Base-by-base conservation (phyloP, 306 rosid species). In the Ochetophila trinervis region DNA sequence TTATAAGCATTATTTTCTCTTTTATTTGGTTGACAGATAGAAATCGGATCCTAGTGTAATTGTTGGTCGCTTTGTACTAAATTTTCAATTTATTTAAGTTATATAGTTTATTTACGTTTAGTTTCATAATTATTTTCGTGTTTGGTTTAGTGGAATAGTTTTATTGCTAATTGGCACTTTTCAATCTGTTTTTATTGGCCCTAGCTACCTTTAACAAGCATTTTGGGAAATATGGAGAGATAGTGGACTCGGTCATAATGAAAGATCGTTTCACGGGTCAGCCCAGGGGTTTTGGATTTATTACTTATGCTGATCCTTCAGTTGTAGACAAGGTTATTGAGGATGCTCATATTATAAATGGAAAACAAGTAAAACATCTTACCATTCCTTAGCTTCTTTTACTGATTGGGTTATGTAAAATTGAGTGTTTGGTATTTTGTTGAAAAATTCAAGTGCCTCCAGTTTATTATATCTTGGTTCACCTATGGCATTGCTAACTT, bases 181-280 rank as follows among this genome's bases (percentile, higher is more conserved):
- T 10, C 47, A 5, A 23, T 23, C 10, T 48, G n/a, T 69, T 37
- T 34, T 50, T 3, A 21, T 56, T 27, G 36, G 47, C 23, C 45
- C 24, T 63, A 92, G 98, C 88, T 19, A 74, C 87, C 5, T 92
- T 89, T 63, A 82, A 88, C 20, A 85, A 84, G 77, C 91, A 92
- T 77, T 92, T 92, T 34, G 96, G 91, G 68, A 87, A 77, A 37
- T 92, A 89, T 63, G 98, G 98, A 54, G 95, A 89, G 82, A 89
- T 92, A 50, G 89, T 83, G 13, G 98, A 92, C 69, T 87, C 96
- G 1, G 96, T 92, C 48, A 92, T 92, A 37, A 87, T 92, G 98
- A 92, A 87, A 52, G 98, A 92, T 50, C 90, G 96, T 12, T 84
- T 82, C 60, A 76, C 96, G 3, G 91, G 95, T 45, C 87, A 85